Evolutionary conservation across 768 basidiomycete species (phyloP).

Genomic region (Amanita phalloides): DNA sequence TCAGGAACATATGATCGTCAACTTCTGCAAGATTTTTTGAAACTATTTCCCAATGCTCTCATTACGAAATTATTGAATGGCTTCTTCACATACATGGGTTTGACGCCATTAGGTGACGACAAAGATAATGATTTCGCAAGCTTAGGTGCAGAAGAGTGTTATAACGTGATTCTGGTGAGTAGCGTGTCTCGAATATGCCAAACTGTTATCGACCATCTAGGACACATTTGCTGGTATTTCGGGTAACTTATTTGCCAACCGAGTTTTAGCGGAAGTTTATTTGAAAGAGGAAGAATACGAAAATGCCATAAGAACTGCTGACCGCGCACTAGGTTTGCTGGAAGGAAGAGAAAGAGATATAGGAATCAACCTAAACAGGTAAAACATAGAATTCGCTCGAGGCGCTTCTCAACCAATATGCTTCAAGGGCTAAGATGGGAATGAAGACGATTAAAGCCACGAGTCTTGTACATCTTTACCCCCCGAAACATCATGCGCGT

Average conservation of each 20-base stretch:
- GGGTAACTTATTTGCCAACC: conserved; percentile 55
- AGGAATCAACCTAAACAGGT: conserved; percentile 44
- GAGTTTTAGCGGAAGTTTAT: conserved; percentile 58
- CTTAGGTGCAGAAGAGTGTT: conserved; percentile 39
- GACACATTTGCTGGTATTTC: conserved; percentile 39
- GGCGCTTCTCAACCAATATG: not conserved
- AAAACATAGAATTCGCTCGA: not conserved
- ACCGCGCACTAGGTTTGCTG: conserved; percentile 55
- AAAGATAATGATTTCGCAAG: conserved; percentile 20
- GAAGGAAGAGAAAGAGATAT: conserved; percentile 41
- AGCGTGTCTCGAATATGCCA: not conserved
- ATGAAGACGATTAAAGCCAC: conserved; percentile 67
- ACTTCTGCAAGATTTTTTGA: conserved; percentile 48
- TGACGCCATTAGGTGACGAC: conserved; percentile 27
- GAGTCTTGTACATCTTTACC: conserved; percentile 73
- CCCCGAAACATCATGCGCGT: conserved; percentile 82
- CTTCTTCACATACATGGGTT: conserved; percentile 56
- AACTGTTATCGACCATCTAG: conserved; percentile 21
- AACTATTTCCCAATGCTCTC: conserved; percentile 50
- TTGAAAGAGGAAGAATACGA: conserved; percentile 61
- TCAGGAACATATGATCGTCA: conserved; percentile 52
- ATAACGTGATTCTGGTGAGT: conserved; percentile 54
- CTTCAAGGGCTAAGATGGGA: conserved; percentile 47
- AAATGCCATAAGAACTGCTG: conserved; percentile 59
- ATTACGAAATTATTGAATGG: conserved; percentile 50